Base-by-base conservation (phyloP, 2,329 filamentous ascomycete species). In the Grosmannia clavigera region DNA sequence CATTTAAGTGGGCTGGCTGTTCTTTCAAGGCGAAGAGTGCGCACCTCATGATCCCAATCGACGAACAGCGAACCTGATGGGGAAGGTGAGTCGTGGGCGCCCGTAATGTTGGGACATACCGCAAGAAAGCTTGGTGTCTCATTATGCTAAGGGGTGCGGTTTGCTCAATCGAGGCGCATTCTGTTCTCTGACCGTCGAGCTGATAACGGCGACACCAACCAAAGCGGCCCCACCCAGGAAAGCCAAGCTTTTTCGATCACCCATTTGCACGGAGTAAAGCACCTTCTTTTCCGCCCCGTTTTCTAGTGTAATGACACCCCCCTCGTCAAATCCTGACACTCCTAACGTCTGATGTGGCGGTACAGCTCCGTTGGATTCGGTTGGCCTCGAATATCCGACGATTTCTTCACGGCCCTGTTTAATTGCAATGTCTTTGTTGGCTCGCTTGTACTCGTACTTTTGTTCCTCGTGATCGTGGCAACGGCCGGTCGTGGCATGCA, bases 151-250 rank as follows among this genome's bases (percentile, higher is more conserved):
- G 40, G 19, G 40, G 5, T 43, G 40, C 40, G 22, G 22, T 43
- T 19, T 43, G 19, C 40, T 14, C 9, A 9, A 9, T 35, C 10
- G 33, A 46, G 43, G 7, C 43, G 43, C 43, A 46, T 19, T 19
- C 43, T 46, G 9, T 19, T n/a, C 16, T n/a, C 43, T 43, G 40
- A 19, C 40, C 12, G 19, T 19, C 4, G 31, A 11, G 9, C 38
- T 40, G 38, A 40, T 51, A 27, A 51, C 11, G 14, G 46, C 31
- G 22, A 7, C n/a, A 16, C 22, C n/a, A 6, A 3, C 22, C 19
- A 33, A 55, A 46, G 58, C 11, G 43, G 46, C 43, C 54, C 54
- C 58, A 57, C 58, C 58, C 58, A 52, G 54, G 52, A 60, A 55
- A 33, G 54, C 58, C 54, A 60, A 60, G 58, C 58, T 60, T 57